Percentiles rank a stretch among this genome's conserved stretches.
phyloP scores from a whole-genome alignment of 257 asterid species.

The Handroanthus guayacan region DNA sequence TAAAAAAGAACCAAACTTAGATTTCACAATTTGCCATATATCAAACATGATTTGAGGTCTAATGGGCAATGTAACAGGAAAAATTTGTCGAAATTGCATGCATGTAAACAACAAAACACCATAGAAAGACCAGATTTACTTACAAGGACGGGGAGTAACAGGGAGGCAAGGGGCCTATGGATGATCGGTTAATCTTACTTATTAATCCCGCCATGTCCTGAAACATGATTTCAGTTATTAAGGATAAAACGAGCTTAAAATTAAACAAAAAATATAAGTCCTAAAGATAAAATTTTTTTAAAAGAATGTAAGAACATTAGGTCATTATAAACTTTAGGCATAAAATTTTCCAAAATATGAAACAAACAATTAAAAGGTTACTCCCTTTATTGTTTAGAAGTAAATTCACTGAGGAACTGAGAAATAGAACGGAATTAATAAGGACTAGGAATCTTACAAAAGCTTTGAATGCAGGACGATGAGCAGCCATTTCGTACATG shows the following conservation, averaged over 20 bases:
- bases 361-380: background rate
- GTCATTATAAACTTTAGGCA: background rate
- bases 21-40: background rate
- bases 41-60: background rate
- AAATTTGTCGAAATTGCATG: slow-evolving; percentile 2
- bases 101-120: background rate
- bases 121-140: slow-evolving; percentile 44
- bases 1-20: background rate
- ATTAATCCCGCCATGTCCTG: slow-evolving; percentile 99
- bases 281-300: background rate
- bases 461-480: slow-evolving; percentile 98
- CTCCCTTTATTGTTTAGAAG: background rate
- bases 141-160: slow-evolving; percentile 95
- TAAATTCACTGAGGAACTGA: background rate
- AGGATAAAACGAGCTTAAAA: slow-evolving; percentile 16
- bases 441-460: slow-evolving; percentile 67
- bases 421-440: background rate
- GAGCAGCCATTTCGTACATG: slow-evolving; percentile 99
- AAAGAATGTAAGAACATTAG: background rate
- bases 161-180: slow-evolving; percentile 96
- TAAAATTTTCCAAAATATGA: background rate
- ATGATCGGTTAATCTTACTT: slow-evolving; percentile 95
- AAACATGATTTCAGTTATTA: slow-evolving; percentile 37
- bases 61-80: background rate
- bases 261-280: background rate